phyloP scores from a whole-genome alignment of 768 basidiomycete species.

The Butyriboletus loyo region DNA sequence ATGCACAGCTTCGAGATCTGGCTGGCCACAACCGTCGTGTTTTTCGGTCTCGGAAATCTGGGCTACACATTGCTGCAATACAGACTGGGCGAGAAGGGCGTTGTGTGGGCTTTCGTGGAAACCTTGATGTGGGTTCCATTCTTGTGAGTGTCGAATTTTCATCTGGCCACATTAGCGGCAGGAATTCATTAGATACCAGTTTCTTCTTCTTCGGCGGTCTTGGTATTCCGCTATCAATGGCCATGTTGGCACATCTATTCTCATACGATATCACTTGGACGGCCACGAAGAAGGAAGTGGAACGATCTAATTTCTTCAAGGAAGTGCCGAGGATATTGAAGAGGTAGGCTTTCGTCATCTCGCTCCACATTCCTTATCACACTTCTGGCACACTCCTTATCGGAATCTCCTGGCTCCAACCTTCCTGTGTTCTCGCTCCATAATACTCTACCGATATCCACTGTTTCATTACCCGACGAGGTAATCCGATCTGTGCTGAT shows the following conservation, averaged over 20 bases:
- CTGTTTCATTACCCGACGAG: constrained; percentile 2
- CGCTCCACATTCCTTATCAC: not conserved
- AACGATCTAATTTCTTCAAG: constrained; percentile 86
- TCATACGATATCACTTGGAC: constrained; percentile 59
- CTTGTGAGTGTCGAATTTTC: constrained; percentile 29
- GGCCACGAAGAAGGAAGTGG: constrained; percentile 76
- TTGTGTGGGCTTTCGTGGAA: constrained; percentile 25
- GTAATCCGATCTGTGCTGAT: constrained; percentile 15
- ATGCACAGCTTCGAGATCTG: constrained; percentile 80
- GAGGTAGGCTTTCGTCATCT: constrained; percentile 19
- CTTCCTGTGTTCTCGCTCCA: not conserved
- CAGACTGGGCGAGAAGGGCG: constrained; percentile 48
- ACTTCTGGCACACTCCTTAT: not conserved
- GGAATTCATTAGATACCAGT: constrained; percentile 13
- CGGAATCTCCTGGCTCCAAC: not conserved
- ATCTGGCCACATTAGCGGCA: not conserved
- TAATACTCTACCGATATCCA: not conserved
- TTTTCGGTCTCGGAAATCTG: constrained; percentile 69
- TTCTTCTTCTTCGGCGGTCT: constrained; percentile 60
- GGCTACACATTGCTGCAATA: constrained; percentile 74
- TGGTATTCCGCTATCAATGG: constrained; percentile 49
- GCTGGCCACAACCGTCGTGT: constrained; percentile 74
- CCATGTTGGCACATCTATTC: constrained; percentile 54
- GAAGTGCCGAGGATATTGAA: constrained; percentile 82
- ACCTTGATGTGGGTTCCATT: constrained; percentile 33